Base-by-base conservation (phyloP, 2,329 filamentous ascomycete genomes). In the Aspergillus hiratsukae region DNA sequence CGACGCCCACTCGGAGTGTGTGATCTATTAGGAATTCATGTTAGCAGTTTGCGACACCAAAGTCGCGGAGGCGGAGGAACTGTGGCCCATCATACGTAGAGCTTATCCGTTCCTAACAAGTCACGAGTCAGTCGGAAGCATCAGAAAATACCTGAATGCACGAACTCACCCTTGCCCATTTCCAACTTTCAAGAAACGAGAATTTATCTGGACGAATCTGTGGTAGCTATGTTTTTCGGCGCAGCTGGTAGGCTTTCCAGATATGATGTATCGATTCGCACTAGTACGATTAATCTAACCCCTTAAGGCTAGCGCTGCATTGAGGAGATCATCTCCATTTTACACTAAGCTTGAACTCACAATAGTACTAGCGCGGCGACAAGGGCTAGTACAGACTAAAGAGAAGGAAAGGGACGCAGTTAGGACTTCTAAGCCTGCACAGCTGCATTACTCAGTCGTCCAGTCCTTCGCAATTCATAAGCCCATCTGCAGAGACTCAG, bases 1-100 rank as follows among this genome's bases (percentile, higher is more conserved):
- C 5, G 91, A 96, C 7, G 91, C 87, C 94, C 94, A 99, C 81
- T 99, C 94, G 43, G 90, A 95, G 78, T 99, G 95, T 54, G 94
- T 99, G 69, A 99, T 99, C 82, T 86, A 63, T 51, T 55, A 17
- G 48, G 31, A 48, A 37, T 48, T 43, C 54, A 28, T 52, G 58
- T 58, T 55, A 57, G 61, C 62, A 25, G 28, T 48, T 56, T 53
- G 56, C 53, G 27, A 62, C 62, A 58, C 55, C 54, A 53, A 28
- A 35, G 54, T 25, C 40, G 51, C 25, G 46, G 48, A 49, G 10
- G 48, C 40, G 43, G 19, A 31, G 49, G 19, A 52, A 49, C 5
- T n/a, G 46, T 29, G 51, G 35, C 21, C 49, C 55, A 49, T 56
- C 73, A 54, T 77, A 79, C 77, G 60, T 80, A 80, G 54, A 80